Evolutionary conservation across 1,139 yeast species (phyloP).

Genomic region (Meyerozyma guilliermondii): DNA sequence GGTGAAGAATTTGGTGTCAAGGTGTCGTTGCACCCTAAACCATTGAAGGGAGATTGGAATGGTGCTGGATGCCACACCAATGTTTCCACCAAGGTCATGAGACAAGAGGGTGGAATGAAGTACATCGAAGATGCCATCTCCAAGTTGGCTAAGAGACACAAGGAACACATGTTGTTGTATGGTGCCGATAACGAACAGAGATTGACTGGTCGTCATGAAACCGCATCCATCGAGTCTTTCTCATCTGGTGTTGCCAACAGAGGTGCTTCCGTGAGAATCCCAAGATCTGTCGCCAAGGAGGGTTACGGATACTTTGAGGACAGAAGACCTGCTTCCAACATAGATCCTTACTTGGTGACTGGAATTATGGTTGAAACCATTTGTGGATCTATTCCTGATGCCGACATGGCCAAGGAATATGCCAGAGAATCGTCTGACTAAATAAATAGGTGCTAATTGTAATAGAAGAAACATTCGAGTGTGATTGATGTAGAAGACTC

Average conservation of each 20-base stretch:
- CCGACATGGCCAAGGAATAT: conserved; percentile 88
- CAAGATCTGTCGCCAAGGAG: conserved; percentile 97
- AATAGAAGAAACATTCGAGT: not conserved
- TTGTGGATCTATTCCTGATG: conserved; percentile 92
- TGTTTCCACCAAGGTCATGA: conserved; percentile 89
- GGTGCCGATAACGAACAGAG: conserved; percentile 94
- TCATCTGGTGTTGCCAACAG: conserved; percentile 99
- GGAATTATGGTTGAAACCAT: conserved; percentile 98
- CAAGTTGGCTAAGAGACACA: conserved; percentile 92
- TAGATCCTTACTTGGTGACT: conserved; percentile 96
- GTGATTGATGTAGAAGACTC: no score
- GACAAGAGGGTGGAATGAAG: conserved; percentile 95
- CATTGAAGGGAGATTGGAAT: conserved; percentile 98
- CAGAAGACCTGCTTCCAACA: conserved; percentile 99
- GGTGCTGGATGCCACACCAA: conserved; percentile 99
- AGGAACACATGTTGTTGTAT: conserved; percentile 91
- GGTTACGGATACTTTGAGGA: conserved; percentile 98
- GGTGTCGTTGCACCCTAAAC: conserved; percentile 99
- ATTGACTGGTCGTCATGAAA: conserved; percentile 97
- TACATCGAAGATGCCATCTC: conserved; percentile 87
- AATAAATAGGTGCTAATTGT: not conserved
- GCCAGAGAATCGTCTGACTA: conserved; percentile 60
- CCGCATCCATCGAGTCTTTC: conserved; percentile 88
- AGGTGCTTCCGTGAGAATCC: conserved; percentile 98
- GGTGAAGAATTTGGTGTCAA: conserved; percentile 99